A percentile compares a stretch with the other conserved stretches of the same genome.
Conservation (phyloP, 345 rosid species). For the Arabidopsis suecica region DNA sequence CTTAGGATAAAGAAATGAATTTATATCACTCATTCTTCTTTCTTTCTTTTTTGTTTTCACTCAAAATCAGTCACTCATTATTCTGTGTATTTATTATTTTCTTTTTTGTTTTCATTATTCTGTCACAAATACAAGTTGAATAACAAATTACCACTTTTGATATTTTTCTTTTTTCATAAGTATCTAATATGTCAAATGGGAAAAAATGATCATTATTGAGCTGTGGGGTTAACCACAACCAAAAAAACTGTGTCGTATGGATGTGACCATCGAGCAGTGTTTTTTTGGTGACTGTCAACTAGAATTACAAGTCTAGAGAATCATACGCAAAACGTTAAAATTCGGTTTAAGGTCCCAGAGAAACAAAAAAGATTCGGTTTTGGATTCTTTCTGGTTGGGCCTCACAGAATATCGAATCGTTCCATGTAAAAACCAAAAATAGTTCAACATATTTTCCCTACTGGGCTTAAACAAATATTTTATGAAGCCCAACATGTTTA, state of each 20-base stretch:
- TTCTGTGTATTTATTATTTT: no score
- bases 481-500: constrained; percentile 12
- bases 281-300: neutral
- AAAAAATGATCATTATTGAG: neutral
- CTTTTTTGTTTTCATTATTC: no score
- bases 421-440: neutral
- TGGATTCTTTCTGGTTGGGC: neutral
- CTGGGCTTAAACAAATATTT: constrained; percentile 2
- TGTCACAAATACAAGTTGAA: no score
- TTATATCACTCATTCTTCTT: neutral
- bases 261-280: neutral
- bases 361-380: constrained; percentile 1
- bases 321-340: neutral
- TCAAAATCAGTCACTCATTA: no score
- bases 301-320: neutral
- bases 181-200: neutral
- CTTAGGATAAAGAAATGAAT: neutral
- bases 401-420: neutral
- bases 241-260: neutral
- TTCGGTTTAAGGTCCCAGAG: neutral
- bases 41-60: no score
- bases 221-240: neutral
- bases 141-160: neutral
- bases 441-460: no score
- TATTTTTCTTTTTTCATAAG: neutral